Base-by-base conservation (phyloP, 306 rosid genomes). In the Coriaria nepalensis region DNA sequence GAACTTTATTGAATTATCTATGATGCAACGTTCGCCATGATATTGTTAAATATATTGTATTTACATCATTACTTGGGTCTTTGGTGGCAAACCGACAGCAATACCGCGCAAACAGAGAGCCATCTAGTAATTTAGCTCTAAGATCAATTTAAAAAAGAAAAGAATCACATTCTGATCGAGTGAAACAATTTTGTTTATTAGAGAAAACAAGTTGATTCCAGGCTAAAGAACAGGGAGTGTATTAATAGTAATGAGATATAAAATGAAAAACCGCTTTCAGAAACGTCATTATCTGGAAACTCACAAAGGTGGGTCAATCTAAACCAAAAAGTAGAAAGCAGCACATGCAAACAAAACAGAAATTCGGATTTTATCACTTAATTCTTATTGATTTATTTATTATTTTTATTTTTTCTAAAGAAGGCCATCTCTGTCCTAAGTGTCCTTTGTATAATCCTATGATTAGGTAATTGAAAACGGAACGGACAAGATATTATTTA, bases 251-350 rank as follows among this genome's bases (percentile, higher is more conserved):
- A 42, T 54, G 43, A 41, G 34, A 57, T 2, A 51, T 37, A 13
- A 40, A 47, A 49, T 55, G 52, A 52, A 14, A 45, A 57, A 49
- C 55, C 57, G 62, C 70, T 68, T 56, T 56, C n/a, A 65, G 55
- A 68, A 54, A 82, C 56, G 83, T 86, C 83, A 74, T 77, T 68
- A 50, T 86, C 94, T 58, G 45, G 45, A 57, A 45, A 73, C 70
- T 67, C 65, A 71, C 49, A 65, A 60, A 54, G 48, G 76, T 53
- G 61, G 72, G 77, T 64, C 78, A 60, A 59, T 59, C 56, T 43
- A 73, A 55, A 63, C 55, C 62, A 47, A 43, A 51, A 51, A 72
- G 55, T 34, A 15, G 45, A 68, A 48, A 53, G 47, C 55, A 49
- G 50, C 52, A 37, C 63, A 52, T 55, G 66, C 73, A 71, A 68